phyloP scores from a whole-genome alignment of 2,329 filamentous ascomycete species.

The Pseudogymnoascus sp. region DNA sequence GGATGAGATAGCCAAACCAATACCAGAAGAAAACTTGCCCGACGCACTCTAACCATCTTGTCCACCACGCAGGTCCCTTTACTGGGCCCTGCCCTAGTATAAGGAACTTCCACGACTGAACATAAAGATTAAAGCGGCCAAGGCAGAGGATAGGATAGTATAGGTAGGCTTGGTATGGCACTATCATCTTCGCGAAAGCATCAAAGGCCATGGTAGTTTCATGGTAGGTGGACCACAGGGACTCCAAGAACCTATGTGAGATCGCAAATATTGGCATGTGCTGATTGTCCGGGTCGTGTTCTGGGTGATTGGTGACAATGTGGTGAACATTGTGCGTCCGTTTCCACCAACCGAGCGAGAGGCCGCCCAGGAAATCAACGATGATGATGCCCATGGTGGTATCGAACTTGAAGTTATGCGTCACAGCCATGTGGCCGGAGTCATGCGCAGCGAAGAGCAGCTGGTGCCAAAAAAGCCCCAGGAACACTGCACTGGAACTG shows the following conservation, averaged over 20 bases:
- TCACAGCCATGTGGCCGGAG: constrained; percentile 95
- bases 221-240: constrained; percentile 74
- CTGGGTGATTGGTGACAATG: constrained; percentile 88
- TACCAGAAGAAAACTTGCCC: constrained; percentile 78
- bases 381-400: constrained; percentile 82
- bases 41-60: constrained; percentile 68
- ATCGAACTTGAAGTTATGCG: constrained; percentile 78
- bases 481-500: constrained; percentile 58
- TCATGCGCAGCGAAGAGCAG: constrained; percentile 91
- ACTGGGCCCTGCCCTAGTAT: constrained; percentile 61
- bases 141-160: constrained; percentile 78
- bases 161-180: constrained; percentile 69
- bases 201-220: constrained; percentile 74
- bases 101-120: constrained; percentile 72
- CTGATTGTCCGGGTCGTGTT: constrained; percentile 93
- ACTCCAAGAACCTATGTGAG: constrained; percentile 70
- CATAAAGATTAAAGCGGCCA: constrained; percentile 81
- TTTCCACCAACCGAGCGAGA: constrained; percentile 97
- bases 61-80: constrained; percentile 75
- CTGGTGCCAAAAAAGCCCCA: constrained; percentile 89
- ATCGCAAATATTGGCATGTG: constrained; percentile 85
- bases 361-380: constrained; percentile 79
- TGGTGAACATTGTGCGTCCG: constrained; percentile 93
- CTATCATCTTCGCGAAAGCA: constrained; percentile 57
- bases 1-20: constrained; percentile 76